Conservation (phyloP, 2,329 filamentous ascomycete species). For the Xylaria sp. region DNA sequence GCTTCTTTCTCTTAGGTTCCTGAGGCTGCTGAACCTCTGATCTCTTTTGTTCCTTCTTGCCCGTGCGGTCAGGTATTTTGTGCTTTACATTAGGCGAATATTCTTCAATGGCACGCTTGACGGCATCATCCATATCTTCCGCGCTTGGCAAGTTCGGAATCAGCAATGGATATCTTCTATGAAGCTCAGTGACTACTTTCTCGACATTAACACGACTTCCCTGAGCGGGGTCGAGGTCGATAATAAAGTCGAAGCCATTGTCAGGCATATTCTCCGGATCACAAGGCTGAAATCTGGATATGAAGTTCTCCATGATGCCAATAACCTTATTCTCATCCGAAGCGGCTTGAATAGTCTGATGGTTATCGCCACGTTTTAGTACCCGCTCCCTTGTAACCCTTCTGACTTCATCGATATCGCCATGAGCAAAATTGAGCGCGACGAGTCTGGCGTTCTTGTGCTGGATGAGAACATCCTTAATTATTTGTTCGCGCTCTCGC, state of each 20-base stretch:
- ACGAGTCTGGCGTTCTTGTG: constrained; percentile 77
- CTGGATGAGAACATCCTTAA: constrained; percentile 77
- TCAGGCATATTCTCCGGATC: constrained; percentile 77
- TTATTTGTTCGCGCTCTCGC: constrained; percentile 87
- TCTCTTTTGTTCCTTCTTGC: constrained; percentile 59
- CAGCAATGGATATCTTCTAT: constrained; percentile 81
- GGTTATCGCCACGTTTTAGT: constrained; percentile 88
- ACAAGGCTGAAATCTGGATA: constrained; percentile 84
- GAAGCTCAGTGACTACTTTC: constrained; percentile 76
- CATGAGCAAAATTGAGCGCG: constrained; percentile 88
- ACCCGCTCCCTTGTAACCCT: constrained; percentile 82
- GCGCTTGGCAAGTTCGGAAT: constrained; percentile 76
- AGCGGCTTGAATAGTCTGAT: constrained; percentile 94
- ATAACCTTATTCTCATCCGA: constrained; percentile 79
- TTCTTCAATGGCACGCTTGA: constrained; percentile 77
- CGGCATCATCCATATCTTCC: constrained; percentile 82
- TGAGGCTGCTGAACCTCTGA: constrained; percentile 54
- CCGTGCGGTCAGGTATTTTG: constrained; percentile 71
- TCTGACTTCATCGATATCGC: constrained; percentile 78
- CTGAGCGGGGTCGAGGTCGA: constrained; percentile 81
- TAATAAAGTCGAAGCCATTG: constrained; percentile 82
- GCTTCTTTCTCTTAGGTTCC: constrained; percentile 56
- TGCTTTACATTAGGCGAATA: constrained; percentile 83
- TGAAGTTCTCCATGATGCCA: constrained; percentile 94
- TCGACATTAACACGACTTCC: constrained; percentile 90